Base-by-base conservation (phyloP, 768 basidiomycete genomes). In the Pisolithus albus region DNA sequence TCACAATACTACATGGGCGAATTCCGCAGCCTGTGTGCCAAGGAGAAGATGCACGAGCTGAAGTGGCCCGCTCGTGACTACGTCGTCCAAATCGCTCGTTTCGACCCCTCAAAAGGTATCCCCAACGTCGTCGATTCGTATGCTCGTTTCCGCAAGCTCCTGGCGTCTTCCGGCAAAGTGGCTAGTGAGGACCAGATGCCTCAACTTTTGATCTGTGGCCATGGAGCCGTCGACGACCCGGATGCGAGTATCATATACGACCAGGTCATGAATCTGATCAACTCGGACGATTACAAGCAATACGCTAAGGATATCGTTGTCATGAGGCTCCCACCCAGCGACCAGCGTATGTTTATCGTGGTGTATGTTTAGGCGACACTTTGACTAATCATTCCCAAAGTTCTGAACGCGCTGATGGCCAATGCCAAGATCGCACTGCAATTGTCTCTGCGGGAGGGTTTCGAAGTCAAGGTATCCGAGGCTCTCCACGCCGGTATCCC, bases 381-480 rank as follows among this genome's bases (percentile, higher is more conserved):
- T 61, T 54, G 16, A 60, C 41, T 37, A 0, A 34, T 3, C n/a
- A 55, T 19, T 26, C 40, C 53, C 34, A 46, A 61, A 84, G 86
- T 95, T 47, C 76, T 97, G 53, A 92, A 95, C 58, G 85, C 87
- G 8, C 77, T 96, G 59, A 80, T 96, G 80, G 83, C 87, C 48
- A 94, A 93, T 58, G 79, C 89, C 42, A 85, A 88, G 73, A 85
- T 94, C 52, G 92, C 89, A 4, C 79, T 92, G 46, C 94, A 97
- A 68, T 82, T 97, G 42, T 92, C 90, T 47, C 86, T 88, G 42
- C 86, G 92, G 52, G 94, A 97, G 72, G 94, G 94, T 26, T 97
- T 96, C 71, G 94, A 97, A 64, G 91, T 97, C 70, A 97, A 97
- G 69, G 92, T 94, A 46, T 92, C 91, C 44, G 91, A 95, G 71